Evolutionary conservation across 495 filamentous ascomycete genomes (phyloP), one percentile per base, ranked within the genome.

Genomic region (Hypomontagnella monticulosa): DNA sequence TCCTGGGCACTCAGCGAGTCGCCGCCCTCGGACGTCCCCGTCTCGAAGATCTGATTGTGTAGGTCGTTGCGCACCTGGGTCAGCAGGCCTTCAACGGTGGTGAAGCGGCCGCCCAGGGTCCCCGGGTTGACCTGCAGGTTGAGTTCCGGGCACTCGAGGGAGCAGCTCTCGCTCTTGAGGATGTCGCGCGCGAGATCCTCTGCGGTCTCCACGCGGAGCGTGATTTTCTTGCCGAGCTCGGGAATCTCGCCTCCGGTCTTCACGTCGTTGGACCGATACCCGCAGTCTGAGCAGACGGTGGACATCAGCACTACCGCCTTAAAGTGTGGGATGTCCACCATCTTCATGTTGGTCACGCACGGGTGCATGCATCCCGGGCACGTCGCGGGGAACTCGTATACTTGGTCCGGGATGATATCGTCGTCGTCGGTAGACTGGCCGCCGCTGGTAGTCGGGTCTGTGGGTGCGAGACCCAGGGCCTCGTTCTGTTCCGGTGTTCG

Each of bases 231-330:
- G 42, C 95, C 95, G 74, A 91, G 90, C 47, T 89, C 89, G 5
- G 96, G 95, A 16, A 99, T 86, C 66, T 87, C 92, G 57, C 95
- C 96, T 63, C 96, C 96, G 1, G 96, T 97, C 81, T 97, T 97
- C 52, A 98, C 90, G 73, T 99, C 95, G 76, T 93, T 96, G 63
- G 87, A 92, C 51, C 91, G 88, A 77, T 97, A 97, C n/a, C 92
- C 93, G 73, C 95, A 99, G 76, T 89, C 80, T 23, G 91, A 86
- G 72, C 95, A 99, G 51, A 87, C 86, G 9, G 93, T 97, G 68
- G 87, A 90, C 87, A 93, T 97, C 64, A 98, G 79, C 43, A 96
- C 85, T 15, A 98, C 95, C 65, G 97, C 88, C 76, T 97, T 96
- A 83, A 99, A 99, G 75, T 96, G 87, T 0, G 95, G 95, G 54